These are phyloP conservation scores for Colletotrichum somersetense DNA, from an alignment of 2,329 filamentous ascomycete genomes.

Conservation along the genomic window DNA sequence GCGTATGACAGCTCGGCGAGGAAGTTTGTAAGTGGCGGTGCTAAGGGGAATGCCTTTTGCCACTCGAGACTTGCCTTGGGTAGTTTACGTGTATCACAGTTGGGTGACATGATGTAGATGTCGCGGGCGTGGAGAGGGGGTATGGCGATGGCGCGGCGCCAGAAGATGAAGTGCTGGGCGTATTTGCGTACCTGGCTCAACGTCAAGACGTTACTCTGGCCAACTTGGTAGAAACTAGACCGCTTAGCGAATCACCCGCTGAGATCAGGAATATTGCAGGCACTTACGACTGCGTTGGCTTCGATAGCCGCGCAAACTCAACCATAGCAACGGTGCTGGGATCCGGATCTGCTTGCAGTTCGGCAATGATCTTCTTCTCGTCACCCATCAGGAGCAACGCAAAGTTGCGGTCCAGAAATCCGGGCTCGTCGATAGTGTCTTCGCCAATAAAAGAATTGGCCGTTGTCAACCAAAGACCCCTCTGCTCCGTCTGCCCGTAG, in stretches of 20 bases:
- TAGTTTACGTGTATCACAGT: conserved; percentile 82
- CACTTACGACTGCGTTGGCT: conserved; percentile 72
- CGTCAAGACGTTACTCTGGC: conserved; percentile 78
- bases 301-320: conserved; percentile 83
- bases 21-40: conserved; percentile 87
- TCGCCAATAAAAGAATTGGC: conserved; percentile 80
- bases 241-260: neutral
- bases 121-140: conserved; percentile 91
- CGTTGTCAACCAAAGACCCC: conserved; percentile 88
- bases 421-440: conserved; percentile 74
- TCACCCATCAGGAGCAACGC: conserved; percentile 87
- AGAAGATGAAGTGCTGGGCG: conserved; percentile 94
- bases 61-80: conserved; percentile 78
- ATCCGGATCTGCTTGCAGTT: conserved; percentile 82
- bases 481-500: conserved; percentile 75
- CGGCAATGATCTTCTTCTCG: conserved; percentile 78
- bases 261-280: too few species aligned
- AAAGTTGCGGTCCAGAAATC: conserved; percentile 86
- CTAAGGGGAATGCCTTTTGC: conserved; percentile 82
- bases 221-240: conserved; percentile 73
- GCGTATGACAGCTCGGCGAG: conserved; percentile 84
- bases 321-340: conserved; percentile 82
- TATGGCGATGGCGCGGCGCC: conserved; percentile 92
- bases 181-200: conserved; percentile 87
- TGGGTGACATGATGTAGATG: conserved; percentile 91